Evolutionary conservation across 345 rosid species (phyloP).

Genomic region (Eucalyptus curtisii): DNA sequence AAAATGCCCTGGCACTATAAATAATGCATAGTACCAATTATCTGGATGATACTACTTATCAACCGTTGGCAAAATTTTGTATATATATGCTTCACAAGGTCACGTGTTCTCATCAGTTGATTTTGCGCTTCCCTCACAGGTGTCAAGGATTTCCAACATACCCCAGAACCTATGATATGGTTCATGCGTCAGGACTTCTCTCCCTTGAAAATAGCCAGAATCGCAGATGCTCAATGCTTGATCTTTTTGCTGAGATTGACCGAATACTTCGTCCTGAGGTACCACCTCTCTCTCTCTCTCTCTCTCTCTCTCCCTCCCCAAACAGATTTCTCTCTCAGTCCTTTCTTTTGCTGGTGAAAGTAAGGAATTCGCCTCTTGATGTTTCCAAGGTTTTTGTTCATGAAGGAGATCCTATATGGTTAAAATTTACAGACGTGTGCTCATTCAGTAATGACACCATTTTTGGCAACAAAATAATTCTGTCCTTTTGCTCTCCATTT

Average conservation of each 20-base stretch:
- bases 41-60: not conserved
- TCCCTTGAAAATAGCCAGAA: slow-evolving; percentile 41
- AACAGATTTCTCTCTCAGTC: not conserved
- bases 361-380: not conserved
- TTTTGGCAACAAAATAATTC: not conserved
- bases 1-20: not conserved
- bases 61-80: not conserved
- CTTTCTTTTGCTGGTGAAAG: not conserved
- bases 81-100: not conserved
- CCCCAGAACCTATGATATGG: slow-evolving; percentile 92
- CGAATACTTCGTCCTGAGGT: slow-evolving; percentile 99
- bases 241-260: slow-evolving; percentile 73
- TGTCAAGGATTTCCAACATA: slow-evolving; percentile 93
- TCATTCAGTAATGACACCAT: not conserved
- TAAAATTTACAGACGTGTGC: not conserved
- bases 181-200: slow-evolving; percentile 76
- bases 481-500: too few species aligned
- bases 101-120: not conserved
- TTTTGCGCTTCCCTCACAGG: slow-evolving; percentile 28
- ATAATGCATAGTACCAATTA: not conserved
- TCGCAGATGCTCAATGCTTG: slow-evolving; percentile 39
- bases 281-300: not conserved
- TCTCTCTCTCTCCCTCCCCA: not conserved
- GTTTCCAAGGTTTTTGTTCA: not conserved
- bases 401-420: not conserved